Base-by-base conservation (phyloP, 202 grass and related monocot species). In the Carex arenaria region DNA sequence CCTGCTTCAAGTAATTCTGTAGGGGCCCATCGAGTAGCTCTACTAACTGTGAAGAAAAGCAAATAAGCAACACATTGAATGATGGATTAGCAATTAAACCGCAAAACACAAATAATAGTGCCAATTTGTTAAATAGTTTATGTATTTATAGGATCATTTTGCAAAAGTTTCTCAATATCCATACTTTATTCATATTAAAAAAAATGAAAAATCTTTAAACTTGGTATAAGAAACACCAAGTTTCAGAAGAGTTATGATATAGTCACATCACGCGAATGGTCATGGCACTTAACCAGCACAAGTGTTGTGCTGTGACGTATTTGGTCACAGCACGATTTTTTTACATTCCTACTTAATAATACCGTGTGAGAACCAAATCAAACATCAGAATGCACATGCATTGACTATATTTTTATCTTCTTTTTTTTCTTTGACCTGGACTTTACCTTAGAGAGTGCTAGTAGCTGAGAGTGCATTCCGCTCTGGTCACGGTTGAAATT, bases 401-500 rank as follows among this genome's bases (percentile, higher is more conserved):
- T 52, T 5, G 52, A 75, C 20, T 20, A 80, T 64, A 12, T 49
- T 32, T 13, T n/a, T 64, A 18, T 77, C 28, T 4, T 12, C 23
- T 78, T 23, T 28, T 23, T 64, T 14, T 80, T 63, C 10, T 63
- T 17, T 20, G 20, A 18, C 60, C 11, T 57, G 49, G 52, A 82
- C 62, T 77, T 92, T 92, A 99, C 96, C 96, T 95, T 99, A 40
- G 89, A 90, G 76, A 99, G 81, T 74, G 93, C 96, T 81, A 99
- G 83, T 52, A 99, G 90, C 81, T 99, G 96, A 84, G 96, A 92
- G 86, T 99, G 96, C 96, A 99, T 99, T 73, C 96, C 96, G 84
- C 90, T 99, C 72, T 99, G 96, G 80, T 99, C 96, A 23, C 96
- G 93, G 76, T 99, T 99, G 90, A 99, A 98, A 88, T 99, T 99